Percentiles rank a stretch among this genome's conserved stretches.
These are phyloP conservation scores for Teratosphaeria epicoccoides DNA, from an alignment of 2,329 filamentous ascomycete genomes.

Conservation along the genomic window DNA sequence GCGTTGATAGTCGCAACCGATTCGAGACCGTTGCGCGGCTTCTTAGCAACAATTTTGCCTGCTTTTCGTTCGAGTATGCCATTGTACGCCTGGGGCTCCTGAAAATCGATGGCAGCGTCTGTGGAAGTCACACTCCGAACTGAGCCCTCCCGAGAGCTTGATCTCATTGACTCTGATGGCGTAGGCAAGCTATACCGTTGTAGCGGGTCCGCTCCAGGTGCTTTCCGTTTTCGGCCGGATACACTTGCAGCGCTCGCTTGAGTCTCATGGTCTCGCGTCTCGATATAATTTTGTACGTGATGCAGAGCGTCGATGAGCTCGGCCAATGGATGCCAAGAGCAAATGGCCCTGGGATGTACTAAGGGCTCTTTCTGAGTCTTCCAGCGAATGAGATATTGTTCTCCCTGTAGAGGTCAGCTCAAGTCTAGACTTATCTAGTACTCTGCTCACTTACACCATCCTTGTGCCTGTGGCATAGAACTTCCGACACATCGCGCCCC, in stretches of 20 bases:
- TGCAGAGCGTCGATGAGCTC: constrained; percentile 32
- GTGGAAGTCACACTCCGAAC: constrained; percentile 5
- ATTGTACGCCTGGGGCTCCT: constrained; percentile 28
- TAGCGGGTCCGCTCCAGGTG: constrained; percentile 4
- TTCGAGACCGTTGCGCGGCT: constrained; percentile 14
- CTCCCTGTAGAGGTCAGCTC: constrained; percentile 15
- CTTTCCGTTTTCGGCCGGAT: constrained; percentile 6
- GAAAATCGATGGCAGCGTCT: background rate
- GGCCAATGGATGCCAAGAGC: constrained; percentile 34
- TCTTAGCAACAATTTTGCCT: constrained; percentile 28
- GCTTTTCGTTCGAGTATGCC: constrained; percentile 28
- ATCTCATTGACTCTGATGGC: background rate
- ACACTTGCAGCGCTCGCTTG: background rate
- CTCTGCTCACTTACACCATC: constrained; percentile 15
- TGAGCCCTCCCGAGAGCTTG: constrained; percentile 3
- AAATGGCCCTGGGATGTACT: constrained; percentile 16
- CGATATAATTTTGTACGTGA: constrained; percentile 34
- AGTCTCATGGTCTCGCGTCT: constrained; percentile 7
- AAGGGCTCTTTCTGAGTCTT: constrained; percentile 10
- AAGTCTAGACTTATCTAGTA: background rate
- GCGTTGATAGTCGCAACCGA: constrained; percentile 22
- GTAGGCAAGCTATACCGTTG: constrained; percentile 1
- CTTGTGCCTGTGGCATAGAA: constrained; percentile 19
- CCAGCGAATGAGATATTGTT: constrained; percentile 37
- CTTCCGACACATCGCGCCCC: constrained; percentile 13